phyloP scores from a whole-genome alignment of 1,284 basidiomycete genomes.

The Trichosporon coremiiforme region DNA sequence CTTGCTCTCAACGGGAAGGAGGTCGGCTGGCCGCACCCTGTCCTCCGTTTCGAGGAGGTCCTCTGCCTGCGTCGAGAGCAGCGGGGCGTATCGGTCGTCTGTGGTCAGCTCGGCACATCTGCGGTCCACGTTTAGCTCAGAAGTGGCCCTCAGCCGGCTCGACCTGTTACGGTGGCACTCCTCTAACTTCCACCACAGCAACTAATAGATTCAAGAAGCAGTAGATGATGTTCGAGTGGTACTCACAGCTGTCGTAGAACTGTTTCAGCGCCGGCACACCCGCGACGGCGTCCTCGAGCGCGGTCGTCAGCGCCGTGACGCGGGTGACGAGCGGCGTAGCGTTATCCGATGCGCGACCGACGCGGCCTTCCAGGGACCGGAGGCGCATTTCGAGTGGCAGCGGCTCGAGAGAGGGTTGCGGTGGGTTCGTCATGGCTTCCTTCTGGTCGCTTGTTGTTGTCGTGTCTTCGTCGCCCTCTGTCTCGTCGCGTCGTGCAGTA shows the following conservation, averaged over 20 bases:
- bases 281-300: constrained; percentile 35
- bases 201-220: too few relatives aligned
- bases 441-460: background rate
- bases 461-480: background rate
- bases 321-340: constrained; percentile 29
- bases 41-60: constrained; percentile 13
- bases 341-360: constrained; percentile 34
- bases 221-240: too few relatives aligned
- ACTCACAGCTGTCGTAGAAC: constrained; percentile 46
- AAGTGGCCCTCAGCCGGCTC: too few relatives aligned
- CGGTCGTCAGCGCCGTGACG: constrained; percentile 33
- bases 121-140: too few relatives aligned
- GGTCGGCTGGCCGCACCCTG: constrained; percentile 29
- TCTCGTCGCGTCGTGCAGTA: background rate
- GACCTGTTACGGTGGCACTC: too few relatives aligned
- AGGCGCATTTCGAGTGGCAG: constrained; percentile 47
- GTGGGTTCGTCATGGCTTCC: background rate
- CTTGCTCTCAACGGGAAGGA: constrained; percentile 40
- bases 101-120: background rate
- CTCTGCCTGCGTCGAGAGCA: constrained; percentile 28
- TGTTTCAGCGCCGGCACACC: constrained; percentile 43
- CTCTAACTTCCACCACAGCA: too few relatives aligned
- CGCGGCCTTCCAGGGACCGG: constrained; percentile 46
- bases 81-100: constrained; percentile 46
- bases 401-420: background rate